A percentile compares a stretch with the other conserved stretches of the same genome.
Evolutionary conservation across 2,329 filamentous ascomycete species (phyloP).

Genomic region (Curvularia spicifera): DNA sequence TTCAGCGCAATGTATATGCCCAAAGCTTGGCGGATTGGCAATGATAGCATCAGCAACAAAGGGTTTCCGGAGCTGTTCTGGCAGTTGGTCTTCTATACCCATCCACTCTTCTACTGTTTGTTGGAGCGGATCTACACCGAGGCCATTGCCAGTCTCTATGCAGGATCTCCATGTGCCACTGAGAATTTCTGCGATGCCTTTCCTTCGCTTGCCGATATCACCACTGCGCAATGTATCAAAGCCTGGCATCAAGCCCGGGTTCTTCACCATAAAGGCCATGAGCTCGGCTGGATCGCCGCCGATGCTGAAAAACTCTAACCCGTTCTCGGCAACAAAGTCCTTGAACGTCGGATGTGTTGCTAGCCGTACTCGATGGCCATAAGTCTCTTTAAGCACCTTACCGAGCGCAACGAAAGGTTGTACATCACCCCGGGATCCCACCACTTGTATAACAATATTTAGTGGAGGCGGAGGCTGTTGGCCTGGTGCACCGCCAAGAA

Average conservation of each 20-base stretch:
- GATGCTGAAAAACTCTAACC: conserved; percentile 60
- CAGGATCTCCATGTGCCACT: conserved; percentile 87
- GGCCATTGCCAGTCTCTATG: conserved; percentile 76
- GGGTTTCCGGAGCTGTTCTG: conserved; percentile 55
- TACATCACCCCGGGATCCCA: conserved; percentile 61
- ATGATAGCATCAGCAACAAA: conserved; percentile 87
- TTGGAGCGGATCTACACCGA: conserved; percentile 58
- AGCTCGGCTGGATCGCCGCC: conserved; percentile 58
- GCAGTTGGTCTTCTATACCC: conserved; percentile 47
- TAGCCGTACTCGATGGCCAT: conserved; percentile 40
- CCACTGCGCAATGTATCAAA: conserved; percentile 77
- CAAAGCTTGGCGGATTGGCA: conserved; percentile 79
- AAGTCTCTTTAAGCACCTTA: conserved; percentile 50
- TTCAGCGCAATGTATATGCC: conserved; percentile 76
- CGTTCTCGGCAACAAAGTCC: conserved; percentile 57
- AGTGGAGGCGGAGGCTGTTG: conserved; percentile 59
- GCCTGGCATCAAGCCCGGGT: conserved; percentile 83
- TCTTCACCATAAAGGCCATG: conserved; percentile 87
- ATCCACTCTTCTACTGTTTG: conserved; percentile 61
- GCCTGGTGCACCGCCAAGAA: conserved; percentile 68
- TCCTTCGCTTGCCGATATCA: conserved; percentile 75
- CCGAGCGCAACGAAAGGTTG: conserved; percentile 67
- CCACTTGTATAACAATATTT: conserved; percentile 61
- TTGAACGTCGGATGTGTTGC: conserved; percentile 34
- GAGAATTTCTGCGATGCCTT: conserved; percentile 79